These are phyloP conservation scores for Tieghemostelium lacteum DNA, from an alignment of 78 protist genomes.

Conservation along the genomic window DNA sequence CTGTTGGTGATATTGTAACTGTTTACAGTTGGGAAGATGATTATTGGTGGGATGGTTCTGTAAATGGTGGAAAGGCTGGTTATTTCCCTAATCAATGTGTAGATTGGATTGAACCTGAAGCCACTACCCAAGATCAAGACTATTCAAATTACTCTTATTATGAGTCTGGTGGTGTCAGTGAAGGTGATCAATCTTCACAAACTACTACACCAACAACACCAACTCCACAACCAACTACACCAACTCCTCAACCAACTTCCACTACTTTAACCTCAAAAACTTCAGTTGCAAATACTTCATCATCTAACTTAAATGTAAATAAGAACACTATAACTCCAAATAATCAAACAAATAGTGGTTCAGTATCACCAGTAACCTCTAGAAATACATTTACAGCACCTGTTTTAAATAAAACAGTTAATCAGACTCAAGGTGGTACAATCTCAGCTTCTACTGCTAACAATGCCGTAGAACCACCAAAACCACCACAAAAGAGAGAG, in stretches of 20 bases:
- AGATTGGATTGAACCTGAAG: conserved; percentile 74
- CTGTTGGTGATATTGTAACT: conserved; percentile 40
- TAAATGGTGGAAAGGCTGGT: conserved; percentile 23
- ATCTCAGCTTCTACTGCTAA: neutral
- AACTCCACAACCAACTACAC: neutral
- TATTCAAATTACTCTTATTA: conserved; percentile 32
- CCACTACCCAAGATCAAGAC: neutral
- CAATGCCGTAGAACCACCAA: neutral
- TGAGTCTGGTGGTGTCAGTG: conserved; percentile 26
- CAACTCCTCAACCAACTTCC: neutral
- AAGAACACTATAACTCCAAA: neutral
- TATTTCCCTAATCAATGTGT: conserved; percentile 60
- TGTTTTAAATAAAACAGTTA: too few relatives aligned
- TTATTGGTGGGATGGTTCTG: conserved; percentile 73
- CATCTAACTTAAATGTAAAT: neutral
- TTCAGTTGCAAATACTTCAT: neutral
- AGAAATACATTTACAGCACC: neutral
- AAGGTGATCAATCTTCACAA: neutral
- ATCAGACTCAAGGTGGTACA: neutral
- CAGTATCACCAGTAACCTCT: neutral
- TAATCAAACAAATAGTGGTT: neutral
- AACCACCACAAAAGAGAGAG: conserved; percentile 1
- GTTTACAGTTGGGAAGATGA: conserved; percentile 66
- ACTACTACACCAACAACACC: conserved; percentile 7
- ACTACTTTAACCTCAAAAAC: neutral